A percentile compares a stretch with the other conserved stretches of the same genome.
These are phyloP conservation scores for Lagerstroemia speciosa DNA, from an alignment of 345 rosid genomes.

Conservation along the genomic window DNA sequence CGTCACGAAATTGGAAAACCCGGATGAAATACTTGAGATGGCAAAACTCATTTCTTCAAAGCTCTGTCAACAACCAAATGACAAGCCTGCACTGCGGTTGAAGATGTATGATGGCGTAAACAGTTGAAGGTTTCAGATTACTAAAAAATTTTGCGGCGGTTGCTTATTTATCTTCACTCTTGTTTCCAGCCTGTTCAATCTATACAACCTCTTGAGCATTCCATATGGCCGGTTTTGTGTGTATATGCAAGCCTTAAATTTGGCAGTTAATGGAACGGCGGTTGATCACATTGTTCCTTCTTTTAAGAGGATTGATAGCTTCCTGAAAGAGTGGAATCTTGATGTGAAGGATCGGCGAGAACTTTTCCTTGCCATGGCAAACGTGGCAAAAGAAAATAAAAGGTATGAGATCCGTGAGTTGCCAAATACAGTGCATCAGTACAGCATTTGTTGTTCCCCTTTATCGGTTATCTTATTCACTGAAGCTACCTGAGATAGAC, in stretches of 20 bases:
- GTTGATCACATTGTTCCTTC: constrained; percentile 63
- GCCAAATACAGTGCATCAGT: not conserved
- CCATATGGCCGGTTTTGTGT: constrained; percentile 62
- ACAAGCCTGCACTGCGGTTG: constrained; percentile 77
- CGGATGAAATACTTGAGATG: constrained; percentile 68
- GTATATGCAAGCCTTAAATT: constrained; percentile 61
- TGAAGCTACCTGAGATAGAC: not conserved
- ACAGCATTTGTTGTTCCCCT: not conserved
- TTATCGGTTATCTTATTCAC: not conserved
- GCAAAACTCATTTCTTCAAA: constrained; percentile 63
- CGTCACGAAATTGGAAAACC: constrained; percentile 49
- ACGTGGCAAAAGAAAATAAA: constrained; percentile 64
- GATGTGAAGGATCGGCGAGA: constrained; percentile 71
- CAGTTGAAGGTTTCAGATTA: constrained; percentile 1
- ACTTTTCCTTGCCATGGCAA: constrained; percentile 64
- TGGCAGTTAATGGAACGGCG: constrained; percentile 74
- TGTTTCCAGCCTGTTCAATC: constrained; percentile 76
- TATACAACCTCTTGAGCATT: constrained; percentile 73
- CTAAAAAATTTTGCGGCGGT: constrained; percentile 2
- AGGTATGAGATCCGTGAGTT: constrained; percentile 30
- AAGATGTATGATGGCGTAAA: constrained; percentile 52
- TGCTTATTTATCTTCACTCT: constrained; percentile 8
- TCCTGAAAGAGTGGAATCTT: constrained; percentile 93
- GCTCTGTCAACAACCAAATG: constrained; percentile 69
- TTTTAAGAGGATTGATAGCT: constrained; percentile 66